Percentiles rank a stretch among this genome's conserved stretches.
Conservation (phyloP, 2,329 filamentous ascomycete genomes). For the Aspergillus phoenicis region DNA sequence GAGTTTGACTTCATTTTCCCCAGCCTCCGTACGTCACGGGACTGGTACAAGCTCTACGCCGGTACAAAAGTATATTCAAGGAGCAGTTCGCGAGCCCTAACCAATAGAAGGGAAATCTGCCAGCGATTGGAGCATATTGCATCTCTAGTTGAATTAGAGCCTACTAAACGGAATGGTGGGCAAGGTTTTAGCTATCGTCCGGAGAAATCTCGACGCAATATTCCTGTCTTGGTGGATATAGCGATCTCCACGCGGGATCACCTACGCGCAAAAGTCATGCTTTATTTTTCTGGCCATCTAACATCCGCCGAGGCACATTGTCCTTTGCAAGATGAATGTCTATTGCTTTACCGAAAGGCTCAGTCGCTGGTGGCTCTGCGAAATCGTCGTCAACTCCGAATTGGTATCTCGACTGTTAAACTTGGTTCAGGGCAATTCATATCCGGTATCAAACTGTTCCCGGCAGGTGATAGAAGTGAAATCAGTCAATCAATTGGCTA, state of each 20-base stretch:
- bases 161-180: not conserved
- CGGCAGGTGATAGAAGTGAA: not conserved
- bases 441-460: constrained; percentile 7
- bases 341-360: constrained; percentile 3
- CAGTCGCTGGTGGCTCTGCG: not conserved
- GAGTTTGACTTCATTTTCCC: constrained; percentile 20
- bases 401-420: constrained; percentile 13
- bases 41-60: constrained; percentile 19
- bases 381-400: not conserved
- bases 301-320: not conserved
- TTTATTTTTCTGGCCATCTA: constrained; percentile 6
- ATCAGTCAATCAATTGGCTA: constrained; percentile 6
- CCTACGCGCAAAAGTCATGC: not conserved
- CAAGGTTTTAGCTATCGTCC: not conserved
- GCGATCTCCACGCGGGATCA: not conserved
- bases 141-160: constrained; percentile 12
- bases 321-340: constrained; percentile 6
- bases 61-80: not conserved
- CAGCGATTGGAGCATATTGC: constrained; percentile 18
- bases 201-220: not conserved
- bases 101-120: constrained; percentile 17
- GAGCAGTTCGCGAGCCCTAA: not conserved
- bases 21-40: not conserved
- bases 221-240: not conserved
- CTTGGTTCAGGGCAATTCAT: constrained; percentile 13